These are phyloP conservation scores for Alectoria sarmentosa DNA, from an alignment of 495 filamentous ascomycete species.

Conservation along the genomic window DNA sequence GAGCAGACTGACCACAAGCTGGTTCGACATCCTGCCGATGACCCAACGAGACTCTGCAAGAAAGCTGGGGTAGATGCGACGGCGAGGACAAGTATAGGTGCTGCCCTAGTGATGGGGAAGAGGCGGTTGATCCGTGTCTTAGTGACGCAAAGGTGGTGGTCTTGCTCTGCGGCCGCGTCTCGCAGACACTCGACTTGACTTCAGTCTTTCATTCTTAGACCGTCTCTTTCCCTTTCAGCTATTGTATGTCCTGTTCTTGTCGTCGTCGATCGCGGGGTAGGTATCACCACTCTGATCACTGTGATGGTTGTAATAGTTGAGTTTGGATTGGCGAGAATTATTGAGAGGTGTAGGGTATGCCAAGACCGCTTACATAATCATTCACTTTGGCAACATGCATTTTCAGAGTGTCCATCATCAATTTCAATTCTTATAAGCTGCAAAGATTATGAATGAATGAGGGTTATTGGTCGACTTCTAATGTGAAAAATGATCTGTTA, in stretches of 20 bases:
- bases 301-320: conserved; percentile 14
- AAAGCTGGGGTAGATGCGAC: not conserved
- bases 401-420: too few relatives aligned
- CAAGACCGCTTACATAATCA: conserved; percentile 18
- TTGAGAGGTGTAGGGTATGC: conserved; percentile 10
- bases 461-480: conserved; percentile 11
- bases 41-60: not conserved
- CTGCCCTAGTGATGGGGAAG: conserved; percentile 1
- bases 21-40: conserved; percentile 50
- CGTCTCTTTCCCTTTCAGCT: conserved; percentile 1
- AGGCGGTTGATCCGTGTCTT: not conserved
- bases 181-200: conserved; percentile 5
- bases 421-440: not conserved
- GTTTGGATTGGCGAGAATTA: conserved; percentile 14
- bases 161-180: conserved; percentile 11
- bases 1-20: conserved; percentile 53
- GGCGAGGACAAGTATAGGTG: not conserved
- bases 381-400: too few relatives aligned
- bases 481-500: conserved; percentile 5
- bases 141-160: not conserved
- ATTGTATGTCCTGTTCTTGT: not conserved
- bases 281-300: conserved; percentile 8
- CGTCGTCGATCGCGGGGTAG: not conserved
- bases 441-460: conserved; percentile 1
- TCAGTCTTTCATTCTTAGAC: conserved; percentile 8